Evolutionary conservation across 345 rosid genomes (phyloP).

Genomic region (Euphorbia tirucalli): DNA sequence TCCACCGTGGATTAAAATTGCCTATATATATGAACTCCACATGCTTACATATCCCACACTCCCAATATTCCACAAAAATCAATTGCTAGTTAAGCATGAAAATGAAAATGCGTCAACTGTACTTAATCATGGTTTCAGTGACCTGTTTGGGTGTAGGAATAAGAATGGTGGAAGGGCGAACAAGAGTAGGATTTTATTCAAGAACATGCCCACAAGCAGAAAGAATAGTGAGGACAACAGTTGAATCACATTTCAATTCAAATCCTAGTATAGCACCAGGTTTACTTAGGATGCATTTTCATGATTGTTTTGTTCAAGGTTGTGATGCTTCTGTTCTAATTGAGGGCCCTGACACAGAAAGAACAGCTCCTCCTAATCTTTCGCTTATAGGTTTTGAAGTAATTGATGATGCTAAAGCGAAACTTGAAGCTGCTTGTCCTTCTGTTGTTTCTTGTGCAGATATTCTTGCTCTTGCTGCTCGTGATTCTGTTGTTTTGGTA

Average conservation of each 20-base stretch:
- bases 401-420: not conserved
- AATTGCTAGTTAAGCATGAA: too few species aligned
- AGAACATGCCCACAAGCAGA: constrained; percentile 44
- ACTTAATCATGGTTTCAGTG: too few species aligned
- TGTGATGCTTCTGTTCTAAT: constrained; percentile 52
- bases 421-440: not conserved
- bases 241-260: constrained; percentile 26
- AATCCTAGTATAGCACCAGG: constrained; percentile 46
- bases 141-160: not conserved
- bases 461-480: constrained; percentile 2
- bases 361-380: constrained; percentile 44
- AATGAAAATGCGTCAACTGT: not conserved
- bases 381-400: constrained; percentile 1
- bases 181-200: constrained; percentile 41
- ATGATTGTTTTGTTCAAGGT: constrained; percentile 53
- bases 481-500: not conserved
- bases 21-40: too few species aligned
- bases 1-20: too few species aligned
- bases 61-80: too few species aligned
- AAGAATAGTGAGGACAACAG: constrained; percentile 38
- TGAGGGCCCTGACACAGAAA: constrained; percentile 42
- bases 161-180: constrained; percentile 18
- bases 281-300: constrained; percentile 54
- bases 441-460: not conserved
- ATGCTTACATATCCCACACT: too few species aligned